Evolutionary conservation across 2,329 filamentous ascomycete species (phyloP).

Genomic region (Dryadomyces quercus-mongolicae): DNA sequence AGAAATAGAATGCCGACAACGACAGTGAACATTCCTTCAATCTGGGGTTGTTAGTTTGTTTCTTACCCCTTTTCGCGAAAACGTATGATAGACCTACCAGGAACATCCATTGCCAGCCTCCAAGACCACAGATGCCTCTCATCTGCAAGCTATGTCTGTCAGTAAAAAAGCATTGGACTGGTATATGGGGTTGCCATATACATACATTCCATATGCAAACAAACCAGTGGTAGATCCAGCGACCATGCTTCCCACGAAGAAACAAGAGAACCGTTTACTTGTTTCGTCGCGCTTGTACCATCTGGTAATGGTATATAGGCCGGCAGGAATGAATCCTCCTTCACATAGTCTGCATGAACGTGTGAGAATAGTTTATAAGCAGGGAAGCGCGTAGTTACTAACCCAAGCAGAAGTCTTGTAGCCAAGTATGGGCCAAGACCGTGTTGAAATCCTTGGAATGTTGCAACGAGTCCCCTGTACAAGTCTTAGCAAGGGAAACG

Average conservation of each 20-base stretch:
- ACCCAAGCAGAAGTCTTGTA: conserved; percentile 32
- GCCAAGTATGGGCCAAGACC: conserved; percentile 33
- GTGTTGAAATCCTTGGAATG: conserved; percentile 40
- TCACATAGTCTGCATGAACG: conserved; percentile 25
- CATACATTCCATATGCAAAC: conserved; percentile 28
- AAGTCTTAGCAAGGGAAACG: no score
- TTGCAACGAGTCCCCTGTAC: conserved; percentile 33
- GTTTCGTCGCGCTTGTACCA: conserved; percentile 43
- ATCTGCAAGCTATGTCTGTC: conserved; percentile 26
- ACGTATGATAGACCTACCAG: conserved; percentile 9
- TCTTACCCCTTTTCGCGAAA: no score
- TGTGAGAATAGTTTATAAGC: no score
- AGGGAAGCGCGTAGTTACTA: no score
- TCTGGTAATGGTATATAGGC: conserved; percentile 36
- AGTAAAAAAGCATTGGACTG: no score
- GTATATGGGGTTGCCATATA: no score
- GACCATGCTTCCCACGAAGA: conserved; percentile 44
- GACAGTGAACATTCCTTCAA: conserved; percentile 42
- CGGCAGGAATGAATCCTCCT: conserved; percentile 42
- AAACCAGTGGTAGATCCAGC: conserved; percentile 31
- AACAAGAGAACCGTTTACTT: conserved; percentile 38
- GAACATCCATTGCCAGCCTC: conserved; percentile 48
- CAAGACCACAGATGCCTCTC: conserved; percentile 29
- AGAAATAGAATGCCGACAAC: conserved; percentile 27
- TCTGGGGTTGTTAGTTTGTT: conserved; percentile 4